Conservation (phyloP, 1,284 basidiomycete species). For the Exobasidium cylindrosporum region DNA sequence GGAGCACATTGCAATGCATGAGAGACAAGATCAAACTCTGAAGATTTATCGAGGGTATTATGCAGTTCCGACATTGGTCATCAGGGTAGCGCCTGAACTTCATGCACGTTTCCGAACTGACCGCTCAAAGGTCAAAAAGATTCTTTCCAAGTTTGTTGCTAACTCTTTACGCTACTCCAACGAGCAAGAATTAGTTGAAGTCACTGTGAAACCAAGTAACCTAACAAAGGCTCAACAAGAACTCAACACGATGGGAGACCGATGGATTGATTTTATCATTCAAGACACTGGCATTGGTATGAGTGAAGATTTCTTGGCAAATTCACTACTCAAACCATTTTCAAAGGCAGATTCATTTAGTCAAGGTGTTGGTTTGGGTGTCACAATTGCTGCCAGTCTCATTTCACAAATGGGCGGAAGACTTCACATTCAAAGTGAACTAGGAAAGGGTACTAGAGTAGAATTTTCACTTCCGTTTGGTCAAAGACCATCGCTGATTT, state of each 20-base stretch:
- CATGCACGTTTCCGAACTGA: conserved; percentile 21
- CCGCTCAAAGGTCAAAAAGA: conserved; percentile 25
- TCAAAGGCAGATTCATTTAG: conserved; percentile 36
- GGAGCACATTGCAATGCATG: conserved; percentile 13
- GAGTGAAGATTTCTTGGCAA: conserved; percentile 15
- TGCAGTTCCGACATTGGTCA: conserved; percentile 23
- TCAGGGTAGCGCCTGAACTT: conserved; percentile 25
- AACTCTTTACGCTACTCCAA: conserved; percentile 37
- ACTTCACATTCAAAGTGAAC: conserved; percentile 29
- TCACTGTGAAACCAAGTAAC: neutral
- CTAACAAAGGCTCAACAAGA: neutral
- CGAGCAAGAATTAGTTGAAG: conserved; percentile 19
- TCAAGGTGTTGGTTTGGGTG: conserved; percentile 38
- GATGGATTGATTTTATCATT: conserved; percentile 13
- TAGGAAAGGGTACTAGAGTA: conserved; percentile 32
- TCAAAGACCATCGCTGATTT: conserved; percentile 2
- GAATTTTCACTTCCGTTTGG: conserved; percentile 27
- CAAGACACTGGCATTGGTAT: conserved; percentile 21
- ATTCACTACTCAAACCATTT: conserved; percentile 23
- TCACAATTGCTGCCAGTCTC: conserved; percentile 37
- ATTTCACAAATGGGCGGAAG: conserved; percentile 31
- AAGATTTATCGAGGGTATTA: conserved; percentile 1
- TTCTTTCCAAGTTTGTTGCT: conserved; percentile 34
- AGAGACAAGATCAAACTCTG: conserved; percentile 14
- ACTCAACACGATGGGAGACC: neutral